A percentile compares a stretch with the other conserved stretches of the same genome.
phyloP scores from a whole-genome alignment of 345 rosid genomes.

The Arabis alpina region DNA sequence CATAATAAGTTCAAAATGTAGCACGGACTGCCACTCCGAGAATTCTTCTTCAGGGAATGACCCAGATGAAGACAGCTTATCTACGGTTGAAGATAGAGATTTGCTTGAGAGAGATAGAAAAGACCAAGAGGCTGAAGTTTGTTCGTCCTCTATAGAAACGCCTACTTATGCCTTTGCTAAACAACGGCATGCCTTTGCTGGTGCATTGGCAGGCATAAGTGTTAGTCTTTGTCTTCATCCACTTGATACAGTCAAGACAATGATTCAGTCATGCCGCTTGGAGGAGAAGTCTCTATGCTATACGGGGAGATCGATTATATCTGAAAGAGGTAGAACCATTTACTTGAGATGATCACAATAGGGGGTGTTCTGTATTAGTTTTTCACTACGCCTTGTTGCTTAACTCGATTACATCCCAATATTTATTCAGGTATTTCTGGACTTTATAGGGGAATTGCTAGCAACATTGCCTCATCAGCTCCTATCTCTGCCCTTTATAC shows the following conservation, averaged over 20 bases:
- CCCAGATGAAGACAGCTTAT: constrained; percentile 32
- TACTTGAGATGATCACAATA: constrained; percentile 12
- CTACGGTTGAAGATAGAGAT: constrained; percentile 23
- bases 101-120: constrained; percentile 40
- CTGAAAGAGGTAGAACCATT: constrained; percentile 70
- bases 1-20: constrained; percentile 41
- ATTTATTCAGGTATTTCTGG: constrained; percentile 68
- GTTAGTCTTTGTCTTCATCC: constrained; percentile 96
- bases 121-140: constrained; percentile 36
- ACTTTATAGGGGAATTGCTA: constrained; percentile 82
- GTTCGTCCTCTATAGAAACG: constrained; percentile 40
- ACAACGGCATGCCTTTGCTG: constrained; percentile 92
- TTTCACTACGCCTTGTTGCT: constrained; percentile 22
- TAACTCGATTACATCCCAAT: background rate
- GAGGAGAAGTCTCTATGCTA: constrained; percentile 72
- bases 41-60: constrained; percentile 41
- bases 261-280: constrained; percentile 67
- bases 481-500: constrained; percentile 91
- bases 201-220: constrained; percentile 80
- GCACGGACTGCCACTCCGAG: constrained; percentile 44
- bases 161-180: constrained; percentile 53
- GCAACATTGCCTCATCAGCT: constrained; percentile 90
- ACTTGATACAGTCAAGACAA: constrained; percentile 86
- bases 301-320: constrained; percentile 76
- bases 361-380: constrained; percentile 5